Base-by-base conservation (phyloP, 2,329 filamentous ascomycete genomes). In the Ustilaginoidea virens region DNA sequence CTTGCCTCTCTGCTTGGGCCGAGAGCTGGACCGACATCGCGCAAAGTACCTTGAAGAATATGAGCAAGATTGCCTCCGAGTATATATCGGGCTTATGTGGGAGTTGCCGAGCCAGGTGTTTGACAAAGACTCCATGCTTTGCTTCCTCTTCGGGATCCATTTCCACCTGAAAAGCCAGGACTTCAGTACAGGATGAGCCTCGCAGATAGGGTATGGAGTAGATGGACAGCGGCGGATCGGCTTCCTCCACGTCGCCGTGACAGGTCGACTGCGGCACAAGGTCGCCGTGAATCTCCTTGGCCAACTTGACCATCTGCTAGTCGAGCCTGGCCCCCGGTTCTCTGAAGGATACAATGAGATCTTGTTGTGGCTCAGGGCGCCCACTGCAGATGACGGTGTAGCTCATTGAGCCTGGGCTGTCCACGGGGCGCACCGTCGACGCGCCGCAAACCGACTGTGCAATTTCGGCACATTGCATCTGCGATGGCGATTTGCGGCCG, bases 371-470 rank as follows among this genome's bases (percentile, higher is more conserved):
- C 31, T 24, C 30, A n/a, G 22, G 28, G 15, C 39, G 22, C 22
- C 37, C 22, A 26, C 19, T 38, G 29, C 39, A 44, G 23, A 47
- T 17, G 25, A 47, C 41, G 5, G 44, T 47, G 34, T 46, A 46
- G 38, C 44, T 47, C 36, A 42, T 37, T 11, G 40, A 46, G 17
- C 44, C 44, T 23, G 38, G 45, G 29, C 32, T 44, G 17, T 46
- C 41, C 1, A 47, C 41, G 2, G 33, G 36, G 25, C 32, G 31
- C 4, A 44, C 31, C 3, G 11, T 31, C n/a, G 33, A 37, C 7
- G 40, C 38, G 27, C 37, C 33, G 27, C 36, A 42, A 25, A 43
- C 11, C 27, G 31, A 28, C 15, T 17, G 22, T 5, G 39, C 41
- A 32, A 40, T 30, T 29, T 42, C 29, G 35, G 45, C 31, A 30